Evolutionary conservation across 2,329 filamentous ascomycete species (phyloP).

Genomic region (Colletotrichum truncatum): DNA sequence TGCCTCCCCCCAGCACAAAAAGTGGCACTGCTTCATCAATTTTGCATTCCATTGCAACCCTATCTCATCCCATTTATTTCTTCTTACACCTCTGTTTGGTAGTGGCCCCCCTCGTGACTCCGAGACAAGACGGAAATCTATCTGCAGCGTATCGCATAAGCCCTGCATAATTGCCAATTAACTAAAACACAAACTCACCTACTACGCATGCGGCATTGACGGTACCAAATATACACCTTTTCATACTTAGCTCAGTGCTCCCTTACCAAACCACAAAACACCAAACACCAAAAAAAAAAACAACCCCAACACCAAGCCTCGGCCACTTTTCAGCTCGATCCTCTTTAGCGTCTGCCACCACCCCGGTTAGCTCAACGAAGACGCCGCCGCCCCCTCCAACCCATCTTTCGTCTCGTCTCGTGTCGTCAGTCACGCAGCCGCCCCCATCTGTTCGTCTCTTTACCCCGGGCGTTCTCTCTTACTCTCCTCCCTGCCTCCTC

Average conservation of each 20-base stretch:
- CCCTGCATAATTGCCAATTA: not conserved
- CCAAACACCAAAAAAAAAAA: not conserved
- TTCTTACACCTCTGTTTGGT: no score
- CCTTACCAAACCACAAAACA: not conserved
- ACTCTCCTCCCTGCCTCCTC: not conserved
- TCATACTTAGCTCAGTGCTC: no score
- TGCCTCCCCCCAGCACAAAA: not conserved
- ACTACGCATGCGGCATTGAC: not conserved
- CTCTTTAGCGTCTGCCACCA: not conserved
- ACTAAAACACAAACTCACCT: not conserved
- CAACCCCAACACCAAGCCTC: not conserved
- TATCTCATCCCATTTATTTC: no score
- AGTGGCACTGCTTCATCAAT: not conserved
- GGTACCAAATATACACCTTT: not conserved
- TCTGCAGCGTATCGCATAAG: not conserved
- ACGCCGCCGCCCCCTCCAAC: not conserved
- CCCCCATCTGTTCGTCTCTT: not conserved
- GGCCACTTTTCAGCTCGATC: not conserved
- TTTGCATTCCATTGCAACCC: not conserved
- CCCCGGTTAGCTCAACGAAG: no score
- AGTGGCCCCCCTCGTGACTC: not conserved
- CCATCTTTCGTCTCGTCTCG: not conserved
- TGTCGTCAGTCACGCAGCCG: not conserved
- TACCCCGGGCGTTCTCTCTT: no score
- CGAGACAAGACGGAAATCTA: not conserved